A percentile compares a stretch with the other conserved stretches of the same genome.
phyloP scores from a whole-genome alignment of 306 rosid genomes.

The Cucurbita moschata region DNA sequence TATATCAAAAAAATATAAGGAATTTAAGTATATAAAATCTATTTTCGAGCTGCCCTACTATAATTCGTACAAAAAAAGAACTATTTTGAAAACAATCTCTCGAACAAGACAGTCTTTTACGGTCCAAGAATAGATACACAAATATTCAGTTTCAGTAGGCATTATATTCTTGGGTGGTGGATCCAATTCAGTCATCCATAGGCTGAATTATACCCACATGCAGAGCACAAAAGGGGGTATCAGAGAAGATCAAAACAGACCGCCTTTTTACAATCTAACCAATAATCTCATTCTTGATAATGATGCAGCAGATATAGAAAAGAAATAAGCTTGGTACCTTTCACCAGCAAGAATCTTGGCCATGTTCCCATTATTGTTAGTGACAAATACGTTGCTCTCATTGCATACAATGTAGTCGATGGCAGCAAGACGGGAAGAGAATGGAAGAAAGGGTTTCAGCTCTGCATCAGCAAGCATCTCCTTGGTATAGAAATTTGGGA shows the following conservation, averaged over 20 bases:
- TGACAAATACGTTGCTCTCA: conserved; percentile 88
- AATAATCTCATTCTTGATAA: not conserved
- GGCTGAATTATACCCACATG: not conserved
- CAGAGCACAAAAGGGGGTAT: not conserved
- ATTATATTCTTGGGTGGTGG: not conserved
- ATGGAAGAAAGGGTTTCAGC: conserved; percentile 68
- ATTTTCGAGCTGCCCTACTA: not conserved
- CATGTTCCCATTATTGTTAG: conserved; percentile 97
- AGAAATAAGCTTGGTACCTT: conserved; percentile 37
- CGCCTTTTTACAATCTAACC: not conserved
- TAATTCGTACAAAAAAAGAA: not conserved
- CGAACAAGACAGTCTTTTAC: not conserved
- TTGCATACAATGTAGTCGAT: conserved; percentile 89
- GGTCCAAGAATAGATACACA: not conserved
- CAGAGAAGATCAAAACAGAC: not conserved
- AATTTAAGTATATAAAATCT: not conserved
- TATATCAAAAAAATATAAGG: not conserved
- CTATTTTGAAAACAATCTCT: not conserved
- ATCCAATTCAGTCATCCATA: not conserved
- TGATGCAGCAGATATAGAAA: not conserved
- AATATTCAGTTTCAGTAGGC: not conserved
- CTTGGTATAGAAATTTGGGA: conserved; percentile 88
- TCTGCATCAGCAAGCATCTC: conserved; percentile 82
- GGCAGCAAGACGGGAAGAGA: conserved; percentile 94
- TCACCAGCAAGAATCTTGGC: conserved; percentile 96